A percentile compares a stretch with the other conserved stretches of the same genome.
phyloP scores from a whole-genome alignment of 177 flowering plant species.

The Vitis hybrid region DNA sequence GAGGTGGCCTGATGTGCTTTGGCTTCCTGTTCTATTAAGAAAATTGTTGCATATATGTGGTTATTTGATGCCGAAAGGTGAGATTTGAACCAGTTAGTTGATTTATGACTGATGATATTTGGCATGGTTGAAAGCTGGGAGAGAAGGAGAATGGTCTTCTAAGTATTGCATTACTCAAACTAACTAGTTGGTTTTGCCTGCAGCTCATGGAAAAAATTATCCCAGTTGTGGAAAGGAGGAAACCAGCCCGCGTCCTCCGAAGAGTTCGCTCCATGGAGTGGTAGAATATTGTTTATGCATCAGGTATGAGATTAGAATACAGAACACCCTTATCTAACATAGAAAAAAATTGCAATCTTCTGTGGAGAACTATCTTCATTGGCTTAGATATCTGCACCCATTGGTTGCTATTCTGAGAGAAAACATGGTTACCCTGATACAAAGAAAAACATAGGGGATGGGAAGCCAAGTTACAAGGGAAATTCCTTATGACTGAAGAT shows the following conservation, averaged over 20 bases:
- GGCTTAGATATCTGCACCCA: not conserved
- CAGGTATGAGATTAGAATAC: not conserved
- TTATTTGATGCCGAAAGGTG: no score
- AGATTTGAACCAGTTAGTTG: no score
- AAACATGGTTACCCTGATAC: not conserved
- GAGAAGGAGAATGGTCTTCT: no score
- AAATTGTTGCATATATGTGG: no score
- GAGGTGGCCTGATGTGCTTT: no score
- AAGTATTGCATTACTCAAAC: not conserved
- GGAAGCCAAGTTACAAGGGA: not conserved
- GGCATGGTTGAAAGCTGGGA: no score
- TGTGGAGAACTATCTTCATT: not conserved
- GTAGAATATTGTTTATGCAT: slow-evolving; percentile 26
- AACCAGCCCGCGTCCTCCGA: slow-evolving; percentile 45
- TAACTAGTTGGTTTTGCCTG: slow-evolving; percentile 16
- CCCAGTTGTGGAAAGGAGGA: slow-evolving; percentile 52
- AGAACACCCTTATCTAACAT: not conserved
- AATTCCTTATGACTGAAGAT: slow-evolving; percentile 1
- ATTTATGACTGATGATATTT: no score
- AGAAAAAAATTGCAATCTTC: not conserved
- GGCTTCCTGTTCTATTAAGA: no score
- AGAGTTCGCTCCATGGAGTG: slow-evolving; percentile 47
- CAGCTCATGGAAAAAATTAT: slow-evolving; percentile 66
- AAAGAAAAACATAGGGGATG: not conserved
- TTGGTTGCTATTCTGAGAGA: slow-evolving; percentile 1